Conservation (phyloP, 2,329 filamentous ascomycete species). For the Aspergillus calidoustus region DNA sequence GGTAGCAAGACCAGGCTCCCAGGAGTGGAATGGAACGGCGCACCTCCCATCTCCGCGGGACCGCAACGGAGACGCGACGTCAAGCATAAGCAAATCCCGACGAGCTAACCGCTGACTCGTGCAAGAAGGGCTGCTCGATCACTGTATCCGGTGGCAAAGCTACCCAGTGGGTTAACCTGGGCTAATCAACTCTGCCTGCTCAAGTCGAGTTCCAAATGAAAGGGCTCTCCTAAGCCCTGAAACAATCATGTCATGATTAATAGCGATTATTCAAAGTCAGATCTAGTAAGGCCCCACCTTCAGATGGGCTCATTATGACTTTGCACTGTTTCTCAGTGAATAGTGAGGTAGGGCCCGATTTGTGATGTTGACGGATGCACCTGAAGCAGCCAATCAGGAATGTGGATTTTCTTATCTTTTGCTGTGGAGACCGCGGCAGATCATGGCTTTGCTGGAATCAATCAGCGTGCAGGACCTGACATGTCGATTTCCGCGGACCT, state of each 20-base stretch:
- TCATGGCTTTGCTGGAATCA: slow-evolving; percentile 1
- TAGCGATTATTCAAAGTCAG: background rate
- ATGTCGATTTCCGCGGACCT: slow-evolving; percentile 14
- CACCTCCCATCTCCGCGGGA: slow-evolving; percentile 11
- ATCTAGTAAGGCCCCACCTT: background rate
- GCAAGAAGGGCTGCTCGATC: background rate
- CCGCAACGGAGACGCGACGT: background rate
- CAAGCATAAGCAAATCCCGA: background rate
- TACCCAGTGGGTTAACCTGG: background rate
- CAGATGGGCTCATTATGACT: background rate
- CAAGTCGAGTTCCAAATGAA: background rate
- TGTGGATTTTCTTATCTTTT: slow-evolving; percentile 11
- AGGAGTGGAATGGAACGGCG: background rate
- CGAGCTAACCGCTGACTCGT: background rate
- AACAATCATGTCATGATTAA: background rate
- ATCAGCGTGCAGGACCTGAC: slow-evolving; percentile 9
- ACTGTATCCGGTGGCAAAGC: background rate
- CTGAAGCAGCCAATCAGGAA: slow-evolving; percentile 5
- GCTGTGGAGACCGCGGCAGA: slow-evolving; percentile 5
- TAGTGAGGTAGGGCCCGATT: slow-evolving; percentile 5
- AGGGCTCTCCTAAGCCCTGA: background rate
- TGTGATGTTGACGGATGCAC: background rate
- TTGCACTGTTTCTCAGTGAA: background rate
- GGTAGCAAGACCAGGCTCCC: background rate
- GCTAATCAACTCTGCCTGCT: background rate